Conservation (phyloP, 768 basidiomycete genomes). For the Russula virescens region DNA sequence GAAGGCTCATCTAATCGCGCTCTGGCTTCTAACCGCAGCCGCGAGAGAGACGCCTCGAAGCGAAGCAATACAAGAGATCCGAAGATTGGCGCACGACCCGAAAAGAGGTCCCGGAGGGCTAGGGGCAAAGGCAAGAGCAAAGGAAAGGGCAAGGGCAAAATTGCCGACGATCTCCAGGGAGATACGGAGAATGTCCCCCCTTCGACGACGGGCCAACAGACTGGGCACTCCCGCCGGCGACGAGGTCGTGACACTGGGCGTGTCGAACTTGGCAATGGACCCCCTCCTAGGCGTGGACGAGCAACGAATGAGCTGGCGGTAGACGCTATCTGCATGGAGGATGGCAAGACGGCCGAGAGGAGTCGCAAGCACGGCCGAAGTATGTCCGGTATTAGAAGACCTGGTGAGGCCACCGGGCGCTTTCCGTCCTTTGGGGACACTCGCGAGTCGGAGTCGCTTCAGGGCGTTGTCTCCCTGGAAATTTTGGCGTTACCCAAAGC, state of each 20-base stretch:
- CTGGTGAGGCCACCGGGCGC: neutral
- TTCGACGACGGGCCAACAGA: neutral
- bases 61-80: neutral
- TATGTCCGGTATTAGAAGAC: neutral
- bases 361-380: neutral
- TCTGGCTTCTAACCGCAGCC: neutral
- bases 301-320: neutral
- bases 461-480: neutral
- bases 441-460: no score
- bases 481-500: neutral
- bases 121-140: constrained; percentile 8
- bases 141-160: constrained; percentile 3
- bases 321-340: neutral
- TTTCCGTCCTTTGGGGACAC: neutral
- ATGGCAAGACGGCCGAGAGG: neutral
- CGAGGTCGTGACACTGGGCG: neutral
- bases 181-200: constrained; percentile 13
- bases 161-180: neutral
- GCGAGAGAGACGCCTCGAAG: neutral
- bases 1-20: neutral
- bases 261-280: neutral
- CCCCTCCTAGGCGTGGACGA: neutral
- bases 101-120: neutral
- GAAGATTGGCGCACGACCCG: neutral
- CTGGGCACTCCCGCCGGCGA: neutral